phyloP scores from a whole-genome alignment of 345 rosid genomes.

The Barbarea vulgaris region DNA sequence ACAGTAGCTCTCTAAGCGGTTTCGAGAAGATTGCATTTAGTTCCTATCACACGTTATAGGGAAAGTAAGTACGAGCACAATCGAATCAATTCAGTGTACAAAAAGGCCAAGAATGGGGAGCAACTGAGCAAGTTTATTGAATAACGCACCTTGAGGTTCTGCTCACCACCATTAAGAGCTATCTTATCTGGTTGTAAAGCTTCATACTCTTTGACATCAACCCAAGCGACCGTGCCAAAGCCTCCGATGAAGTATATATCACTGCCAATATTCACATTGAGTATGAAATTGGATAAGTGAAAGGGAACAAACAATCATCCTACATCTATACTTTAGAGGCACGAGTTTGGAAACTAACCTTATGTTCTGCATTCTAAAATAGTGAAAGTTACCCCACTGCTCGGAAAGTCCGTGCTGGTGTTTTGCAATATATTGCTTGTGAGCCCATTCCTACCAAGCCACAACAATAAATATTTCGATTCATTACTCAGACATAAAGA shows the following conservation, averaged over 20 bases:
- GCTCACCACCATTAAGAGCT: constrained; percentile 95
- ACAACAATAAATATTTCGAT: constrained; percentile 10
- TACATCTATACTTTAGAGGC: not conserved
- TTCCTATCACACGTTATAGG: constrained; percentile 50
- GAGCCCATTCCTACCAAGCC: constrained; percentile 90
- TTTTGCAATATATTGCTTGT: constrained; percentile 81
- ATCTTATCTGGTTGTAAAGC: constrained; percentile 85
- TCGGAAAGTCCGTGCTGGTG: constrained; percentile 93
- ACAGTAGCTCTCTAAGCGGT: constrained; percentile 70
- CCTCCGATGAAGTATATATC: constrained; percentile 99
- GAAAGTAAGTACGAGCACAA: not conserved
- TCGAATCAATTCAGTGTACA: not conserved
- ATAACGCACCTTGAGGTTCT: constrained; percentile 70
- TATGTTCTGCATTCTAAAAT: constrained; percentile 92
- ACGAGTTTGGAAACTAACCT: constrained; percentile 50
- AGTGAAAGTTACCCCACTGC: constrained; percentile 96
- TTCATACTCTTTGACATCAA: constrained; percentile 86
- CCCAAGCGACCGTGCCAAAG: constrained; percentile 99
- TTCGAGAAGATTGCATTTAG: constrained; percentile 82
- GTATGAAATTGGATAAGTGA: not conserved
- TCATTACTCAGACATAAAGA: not conserved
- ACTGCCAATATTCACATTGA: constrained; percentile 44
- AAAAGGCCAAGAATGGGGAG: not conserved
- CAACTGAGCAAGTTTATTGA: not conserved
- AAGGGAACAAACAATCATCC: not conserved